Conservation (phyloP, 768 basidiomycete genomes). For the Calocera cornea region DNA sequence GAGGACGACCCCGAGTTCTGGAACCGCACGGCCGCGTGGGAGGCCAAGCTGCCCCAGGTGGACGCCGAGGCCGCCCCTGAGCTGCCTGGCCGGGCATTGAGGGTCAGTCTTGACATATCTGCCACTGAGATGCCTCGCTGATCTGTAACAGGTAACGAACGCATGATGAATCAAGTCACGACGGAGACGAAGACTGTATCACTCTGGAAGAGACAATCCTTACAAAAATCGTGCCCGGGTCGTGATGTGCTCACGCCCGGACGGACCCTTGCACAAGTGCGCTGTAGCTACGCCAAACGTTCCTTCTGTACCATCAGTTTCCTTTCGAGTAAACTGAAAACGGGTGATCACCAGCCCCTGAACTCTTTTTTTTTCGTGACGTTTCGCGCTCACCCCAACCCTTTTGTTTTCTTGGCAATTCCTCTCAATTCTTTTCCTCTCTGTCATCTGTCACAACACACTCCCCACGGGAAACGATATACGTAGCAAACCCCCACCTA, state of each 20-base stretch:
- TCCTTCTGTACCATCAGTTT: no score
- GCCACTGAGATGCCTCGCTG: neutral
- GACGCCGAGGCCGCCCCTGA: neutral
- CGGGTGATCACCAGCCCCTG: no score
- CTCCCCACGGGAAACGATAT: neutral
- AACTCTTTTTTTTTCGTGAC: no score
- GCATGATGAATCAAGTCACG: neutral
- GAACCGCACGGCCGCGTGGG: neutral
- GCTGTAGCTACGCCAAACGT: no score
- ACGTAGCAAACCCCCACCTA: neutral
- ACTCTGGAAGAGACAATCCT: neutral
- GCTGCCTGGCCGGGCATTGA: neutral
- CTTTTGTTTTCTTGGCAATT: no score
- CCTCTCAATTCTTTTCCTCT: no score
- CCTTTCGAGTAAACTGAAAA: no score
- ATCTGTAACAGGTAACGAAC: neutral
- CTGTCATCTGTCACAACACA: neutral
- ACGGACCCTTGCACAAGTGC: neutral
- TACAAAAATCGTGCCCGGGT: no score
- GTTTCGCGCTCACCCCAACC: no score
- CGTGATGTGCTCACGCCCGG: neutral
- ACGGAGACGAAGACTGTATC: neutral
- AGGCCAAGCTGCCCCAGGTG: neutral
- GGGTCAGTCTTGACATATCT: neutral
- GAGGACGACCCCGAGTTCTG: neutral